A percentile compares a stretch with the other conserved stretches of the same genome.
phyloP scores from a whole-genome alignment of 2,329 filamentous ascomycete genomes.

The Bipolaris oryzae region DNA sequence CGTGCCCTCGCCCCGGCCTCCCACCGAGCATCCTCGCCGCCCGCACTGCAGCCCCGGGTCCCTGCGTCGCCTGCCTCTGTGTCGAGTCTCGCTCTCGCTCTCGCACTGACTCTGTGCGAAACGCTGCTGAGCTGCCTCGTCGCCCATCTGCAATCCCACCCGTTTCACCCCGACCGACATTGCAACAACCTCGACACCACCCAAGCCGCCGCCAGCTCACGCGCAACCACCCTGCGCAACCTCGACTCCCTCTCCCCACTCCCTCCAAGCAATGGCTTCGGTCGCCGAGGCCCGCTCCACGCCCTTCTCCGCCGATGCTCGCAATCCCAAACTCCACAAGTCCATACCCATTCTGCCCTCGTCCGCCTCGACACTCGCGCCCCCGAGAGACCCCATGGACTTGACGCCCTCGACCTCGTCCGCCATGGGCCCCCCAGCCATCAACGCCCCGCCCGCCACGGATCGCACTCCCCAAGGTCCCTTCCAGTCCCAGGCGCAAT shows the following conservation, averaged over 20 bases:
- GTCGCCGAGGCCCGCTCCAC: constrained; percentile 54
- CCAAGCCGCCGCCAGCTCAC: constrained; percentile 11
- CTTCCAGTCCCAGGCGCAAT: constrained; percentile 17
- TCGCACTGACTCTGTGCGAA: constrained; percentile 10
- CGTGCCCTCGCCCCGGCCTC: constrained; percentile 12
- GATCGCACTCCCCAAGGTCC: constrained; percentile 49
- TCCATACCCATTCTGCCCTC: constrained; percentile 60
- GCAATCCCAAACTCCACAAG: constrained; percentile 54
- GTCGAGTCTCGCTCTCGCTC: constrained; percentile 3
- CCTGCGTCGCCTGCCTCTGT: constrained; percentile 14
- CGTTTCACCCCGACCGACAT: background rate
- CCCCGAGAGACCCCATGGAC: constrained; percentile 62
- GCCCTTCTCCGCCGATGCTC: constrained; percentile 52
- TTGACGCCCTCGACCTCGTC: constrained; percentile 47
- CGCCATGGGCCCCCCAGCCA: constrained; percentile 56
- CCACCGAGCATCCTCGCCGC: constrained; percentile 24
- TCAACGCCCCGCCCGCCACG: constrained; percentile 54
- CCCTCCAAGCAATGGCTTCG: constrained; percentile 49
- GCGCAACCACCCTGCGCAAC: constrained; percentile 19
- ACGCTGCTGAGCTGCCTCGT: constrained; percentile 3
- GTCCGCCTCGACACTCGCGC: constrained; percentile 51
- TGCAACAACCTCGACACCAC: background rate
- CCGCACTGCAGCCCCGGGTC: constrained; percentile 6
- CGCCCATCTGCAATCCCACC: background rate
- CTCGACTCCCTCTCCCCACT: constrained; percentile 11